A percentile compares a stretch with the other conserved stretches of the same genome.
Evolutionary conservation across 331 rosid species (phyloP).

Genomic region (Quercus lobata): DNA sequence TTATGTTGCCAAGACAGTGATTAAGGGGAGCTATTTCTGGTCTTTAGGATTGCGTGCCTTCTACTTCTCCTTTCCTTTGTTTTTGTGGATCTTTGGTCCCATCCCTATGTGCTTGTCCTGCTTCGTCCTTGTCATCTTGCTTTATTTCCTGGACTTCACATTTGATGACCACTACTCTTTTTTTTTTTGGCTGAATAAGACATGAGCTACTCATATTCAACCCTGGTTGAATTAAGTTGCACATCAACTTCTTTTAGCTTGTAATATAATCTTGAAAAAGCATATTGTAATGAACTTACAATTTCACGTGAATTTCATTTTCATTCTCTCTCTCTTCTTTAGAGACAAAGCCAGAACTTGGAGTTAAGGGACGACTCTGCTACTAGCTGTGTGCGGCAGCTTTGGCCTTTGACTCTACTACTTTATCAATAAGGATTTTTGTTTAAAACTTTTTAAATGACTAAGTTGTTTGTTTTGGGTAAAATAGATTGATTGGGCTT

Average conservation of each 20-base stretch:
- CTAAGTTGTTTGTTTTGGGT: no score
- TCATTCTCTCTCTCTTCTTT: no score
- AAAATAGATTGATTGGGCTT: no score
- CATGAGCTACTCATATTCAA: conserved; percentile 26
- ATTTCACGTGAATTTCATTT: no score
- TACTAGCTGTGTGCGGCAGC: fast-evolving
- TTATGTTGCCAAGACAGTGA: conserved; percentile 61
- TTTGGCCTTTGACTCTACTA: no score
- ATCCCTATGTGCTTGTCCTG: conserved; percentile 62
- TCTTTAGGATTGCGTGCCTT: conserved; percentile 81
- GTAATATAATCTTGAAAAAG: background rate
- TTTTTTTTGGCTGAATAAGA: no score
- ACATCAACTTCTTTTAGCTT: background rate
- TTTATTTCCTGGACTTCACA: conserved; percentile 62
- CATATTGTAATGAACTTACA: background rate
- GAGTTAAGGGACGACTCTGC: fast-evolving
- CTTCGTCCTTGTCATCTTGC: conserved; percentile 44
- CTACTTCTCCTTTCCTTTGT: conserved; percentile 79
- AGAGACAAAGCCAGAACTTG: no score
- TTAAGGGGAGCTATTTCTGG: conserved; percentile 80
- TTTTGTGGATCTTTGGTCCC: conserved; percentile 82
- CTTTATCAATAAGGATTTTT: no score
- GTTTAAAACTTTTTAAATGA: no score
- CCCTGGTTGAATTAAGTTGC: conserved; percentile 41
- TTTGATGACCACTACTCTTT: conserved; percentile 17